These are phyloP conservation scores for Xylaria sp. DNA, from an alignment of 495 filamentous ascomycete species.

Conservation along the genomic window DNA sequence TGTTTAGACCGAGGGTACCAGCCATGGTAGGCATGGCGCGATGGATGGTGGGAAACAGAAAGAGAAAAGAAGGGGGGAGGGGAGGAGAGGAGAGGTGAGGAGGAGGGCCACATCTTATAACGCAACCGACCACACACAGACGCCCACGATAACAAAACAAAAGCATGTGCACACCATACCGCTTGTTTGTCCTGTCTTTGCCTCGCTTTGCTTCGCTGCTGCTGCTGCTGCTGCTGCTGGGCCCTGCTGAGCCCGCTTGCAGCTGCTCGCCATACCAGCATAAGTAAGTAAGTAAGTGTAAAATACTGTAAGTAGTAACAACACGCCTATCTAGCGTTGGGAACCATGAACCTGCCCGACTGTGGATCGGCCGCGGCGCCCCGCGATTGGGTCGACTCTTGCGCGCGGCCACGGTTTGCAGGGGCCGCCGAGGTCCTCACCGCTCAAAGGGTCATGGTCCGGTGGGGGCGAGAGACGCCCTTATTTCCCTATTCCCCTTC, in stretches of 20 bases:
- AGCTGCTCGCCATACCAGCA: neutral
- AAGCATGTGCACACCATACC: neutral
- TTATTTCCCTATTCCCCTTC: neutral
- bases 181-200: slow-evolving; percentile 11
- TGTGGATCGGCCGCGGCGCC: slow-evolving; percentile 19
- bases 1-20: slow-evolving; percentile 27
- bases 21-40: slow-evolving; percentile 29
- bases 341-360: too few relatives aligned
- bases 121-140: neutral
- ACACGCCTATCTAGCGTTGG: too few relatives aligned
- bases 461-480: slow-evolving; percentile 12
- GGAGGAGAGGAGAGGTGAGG: neutral
- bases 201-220: too few relatives aligned
- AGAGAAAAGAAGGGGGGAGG: neutral
- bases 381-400: slow-evolving; percentile 19
- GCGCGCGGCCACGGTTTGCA: slow-evolving; percentile 17
- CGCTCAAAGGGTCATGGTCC: slow-evolving; percentile 24
- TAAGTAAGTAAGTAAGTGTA: too few relatives aligned
- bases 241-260: too few relatives aligned
- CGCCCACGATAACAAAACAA: neutral
- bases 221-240: too few relatives aligned
- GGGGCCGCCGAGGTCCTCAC: slow-evolving; percentile 18
- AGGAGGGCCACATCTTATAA: slow-evolving; percentile 14
- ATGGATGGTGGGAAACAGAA: neutral
- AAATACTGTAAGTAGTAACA: too few relatives aligned